Conservation (phyloP, 768 basidiomycete species). For the Nidularia pulvinata region DNA sequence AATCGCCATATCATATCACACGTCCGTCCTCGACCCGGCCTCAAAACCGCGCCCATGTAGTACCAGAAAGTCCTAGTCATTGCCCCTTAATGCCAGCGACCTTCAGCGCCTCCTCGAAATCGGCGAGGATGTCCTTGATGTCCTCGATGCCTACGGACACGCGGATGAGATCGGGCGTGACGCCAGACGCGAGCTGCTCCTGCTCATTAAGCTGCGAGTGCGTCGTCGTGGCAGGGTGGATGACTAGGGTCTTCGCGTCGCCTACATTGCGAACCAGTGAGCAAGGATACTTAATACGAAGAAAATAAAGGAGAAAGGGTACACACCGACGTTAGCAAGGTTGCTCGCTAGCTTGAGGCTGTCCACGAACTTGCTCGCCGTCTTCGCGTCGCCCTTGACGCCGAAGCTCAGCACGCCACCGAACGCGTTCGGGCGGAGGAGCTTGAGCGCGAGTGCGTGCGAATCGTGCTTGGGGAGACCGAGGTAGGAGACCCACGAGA, state of each 20-base stretch:
- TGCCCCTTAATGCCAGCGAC: constrained; percentile 12
- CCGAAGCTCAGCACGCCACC: constrained; percentile 84
- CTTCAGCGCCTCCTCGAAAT: constrained; percentile 33
- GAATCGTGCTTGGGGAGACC: constrained; percentile 66
- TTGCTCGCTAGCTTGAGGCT: constrained; percentile 68
- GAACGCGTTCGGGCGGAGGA: constrained; percentile 53
- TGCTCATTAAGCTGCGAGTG: constrained; percentile 65
- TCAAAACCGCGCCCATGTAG: too few species aligned
- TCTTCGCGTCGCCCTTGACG: constrained; percentile 52
- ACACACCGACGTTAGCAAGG: constrained; percentile 76
- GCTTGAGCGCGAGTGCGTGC: constrained; percentile 54
- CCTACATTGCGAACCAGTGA: too few species aligned
- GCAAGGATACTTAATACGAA: constrained; percentile 20
- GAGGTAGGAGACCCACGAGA: constrained; percentile 80
- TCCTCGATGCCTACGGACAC: constrained; percentile 44
- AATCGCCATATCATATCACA: too few species aligned
- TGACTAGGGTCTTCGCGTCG: constrained; percentile 82
- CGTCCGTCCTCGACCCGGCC: too few species aligned
- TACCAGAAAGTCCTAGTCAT: too few species aligned
- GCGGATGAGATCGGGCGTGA: constrained; percentile 75
- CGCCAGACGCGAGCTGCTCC: constrained; percentile 67
- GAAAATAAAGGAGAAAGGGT: too few species aligned
- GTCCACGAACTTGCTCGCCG: constrained; percentile 67
- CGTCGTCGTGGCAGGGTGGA: constrained; percentile 79
- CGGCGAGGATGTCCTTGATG: constrained; percentile 39